A percentile compares a stretch with the other conserved stretches of the same genome.
phyloP scores from a whole-genome alignment of 1,284 basidiomycete genomes.

The Vanrija sp. region DNA sequence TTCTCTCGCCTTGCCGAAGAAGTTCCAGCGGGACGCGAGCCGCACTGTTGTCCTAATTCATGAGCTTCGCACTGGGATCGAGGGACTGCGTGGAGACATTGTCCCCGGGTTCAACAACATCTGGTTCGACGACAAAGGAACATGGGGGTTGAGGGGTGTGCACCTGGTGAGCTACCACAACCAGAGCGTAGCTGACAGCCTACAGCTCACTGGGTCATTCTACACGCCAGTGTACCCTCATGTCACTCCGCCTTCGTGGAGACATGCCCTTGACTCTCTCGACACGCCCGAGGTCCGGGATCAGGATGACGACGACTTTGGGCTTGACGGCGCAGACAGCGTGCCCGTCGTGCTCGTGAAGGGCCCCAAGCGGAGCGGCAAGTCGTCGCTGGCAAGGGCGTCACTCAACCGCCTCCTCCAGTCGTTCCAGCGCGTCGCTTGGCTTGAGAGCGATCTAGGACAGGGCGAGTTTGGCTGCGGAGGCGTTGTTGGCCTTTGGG shows the following conservation, averaged over 20 bases:
- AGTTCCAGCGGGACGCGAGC: slow-evolving; percentile 8
- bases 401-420: slow-evolving; percentile 67
- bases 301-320: slow-evolving; percentile 9
- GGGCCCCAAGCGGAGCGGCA: slow-evolving; percentile 82
- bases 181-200: no score
- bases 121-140: slow-evolving; percentile 38
- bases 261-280: slow-evolving; percentile 49
- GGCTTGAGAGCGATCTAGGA: slow-evolving; percentile 86
- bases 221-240: slow-evolving; percentile 51
- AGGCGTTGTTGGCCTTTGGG: slow-evolving; percentile 74
- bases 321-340: slow-evolving; percentile 4
- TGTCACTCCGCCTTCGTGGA: slow-evolving; percentile 59
- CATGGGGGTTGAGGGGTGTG: slow-evolving; percentile 55
- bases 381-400: slow-evolving; percentile 78
- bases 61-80: slow-evolving; percentile 39
- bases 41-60: slow-evolving; percentile 36
- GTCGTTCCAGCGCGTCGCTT: slow-evolving; percentile 70
- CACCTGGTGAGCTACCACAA: slow-evolving; percentile 55
- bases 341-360: slow-evolving; percentile 60
- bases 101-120: slow-evolving; percentile 45
- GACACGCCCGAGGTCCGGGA: not conserved
- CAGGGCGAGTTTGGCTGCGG: slow-evolving; percentile 91
- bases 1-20: slow-evolving; percentile 19
- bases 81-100: slow-evolving; percentile 35
- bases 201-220: slow-evolving; percentile 16